Evolutionary conservation across 1,139 yeast genomes (phyloP), one percentile per base, ranked within the genome.

Genomic region (Geotrichum candidum): DNA sequence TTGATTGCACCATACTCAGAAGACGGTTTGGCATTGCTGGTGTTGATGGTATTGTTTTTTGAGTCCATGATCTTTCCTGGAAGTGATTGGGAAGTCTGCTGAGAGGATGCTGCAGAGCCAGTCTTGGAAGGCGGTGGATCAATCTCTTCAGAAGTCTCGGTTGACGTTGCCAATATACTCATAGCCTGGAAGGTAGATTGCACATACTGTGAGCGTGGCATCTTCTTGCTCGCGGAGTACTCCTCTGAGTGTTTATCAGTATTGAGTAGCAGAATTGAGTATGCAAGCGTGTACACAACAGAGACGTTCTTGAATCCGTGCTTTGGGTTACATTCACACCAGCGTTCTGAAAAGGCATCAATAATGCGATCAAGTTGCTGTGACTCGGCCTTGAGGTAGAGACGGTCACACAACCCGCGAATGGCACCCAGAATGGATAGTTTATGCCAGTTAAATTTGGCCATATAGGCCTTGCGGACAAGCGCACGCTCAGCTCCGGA

Each of bases 341-440:
- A 90, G 62, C 88, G 81, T 64, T 82, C 81, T 29, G 96, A 81
- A 71, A 89, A 86, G 1, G 87, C 79, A 53, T 87, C 86, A 63
- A 90, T 76, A 27, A 90, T 81, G 56, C 90, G 80, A 73, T 90
- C 96, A 63, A 90, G 83, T 69, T 87, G 90, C 68, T 88, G 95
- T 1, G 95, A 85, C 72, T 90, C 97, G 1, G 96, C 96, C 68
- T 85, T 85, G 69, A 90, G 79, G 72, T 87, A 88, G 33, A 90
- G 72, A 66, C 80, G 82, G 35, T 83, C 79, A 67, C 96, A 89
- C 54, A 90, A 76, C 59, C 74, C 74, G 51, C 94, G 76, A 22
- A 90, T 78, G 1, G 91, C 78, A 3, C 74, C 76, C 63, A 88
- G 63, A 22, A 76, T 67, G 33, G 70, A 64, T 41, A 65, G 60